phyloP scores from a whole-genome alignment of 352 stramenopile species.

The Phytopythium kandeliae region DNA sequence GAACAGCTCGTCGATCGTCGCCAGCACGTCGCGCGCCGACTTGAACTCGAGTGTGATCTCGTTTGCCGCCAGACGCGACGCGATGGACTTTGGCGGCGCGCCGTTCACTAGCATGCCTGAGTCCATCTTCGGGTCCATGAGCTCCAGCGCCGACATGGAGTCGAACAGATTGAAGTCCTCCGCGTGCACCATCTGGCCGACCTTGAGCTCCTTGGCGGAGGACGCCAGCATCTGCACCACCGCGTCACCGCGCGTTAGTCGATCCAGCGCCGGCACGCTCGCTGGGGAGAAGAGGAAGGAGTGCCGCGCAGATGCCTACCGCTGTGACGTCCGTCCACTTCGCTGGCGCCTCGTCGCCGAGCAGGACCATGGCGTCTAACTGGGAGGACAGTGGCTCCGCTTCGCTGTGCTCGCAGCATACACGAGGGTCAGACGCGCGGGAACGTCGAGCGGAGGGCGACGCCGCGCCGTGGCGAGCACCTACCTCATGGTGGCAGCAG shows the following conservation, averaged over 20 bases:
- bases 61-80: constrained; percentile 33
- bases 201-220: constrained; percentile 72
- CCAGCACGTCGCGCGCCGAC: constrained; percentile 61
- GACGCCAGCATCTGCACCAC: constrained; percentile 36
- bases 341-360: background rate
- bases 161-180: constrained; percentile 89
- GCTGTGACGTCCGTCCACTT: constrained; percentile 3
- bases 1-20: constrained; percentile 74
- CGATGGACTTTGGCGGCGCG: constrained; percentile 44
- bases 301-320: background rate
- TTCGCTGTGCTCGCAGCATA: background rate
- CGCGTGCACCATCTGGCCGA: constrained; percentile 74
- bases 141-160: constrained; percentile 92
- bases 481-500: background rate
- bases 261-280: too few species aligned
- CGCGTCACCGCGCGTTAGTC: background rate
- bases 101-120: constrained; percentile 79
- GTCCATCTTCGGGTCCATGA: constrained; percentile 95
- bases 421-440: background rate
- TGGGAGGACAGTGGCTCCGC: background rate
- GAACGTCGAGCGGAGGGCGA: background rate
- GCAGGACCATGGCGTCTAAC: constrained; percentile 1
- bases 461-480: background rate
- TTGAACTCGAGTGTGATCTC: constrained; percentile 51
- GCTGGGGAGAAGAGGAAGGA: background rate